Conservation (phyloP, 306 rosid species). For the Quercus berberidifolia region DNA sequence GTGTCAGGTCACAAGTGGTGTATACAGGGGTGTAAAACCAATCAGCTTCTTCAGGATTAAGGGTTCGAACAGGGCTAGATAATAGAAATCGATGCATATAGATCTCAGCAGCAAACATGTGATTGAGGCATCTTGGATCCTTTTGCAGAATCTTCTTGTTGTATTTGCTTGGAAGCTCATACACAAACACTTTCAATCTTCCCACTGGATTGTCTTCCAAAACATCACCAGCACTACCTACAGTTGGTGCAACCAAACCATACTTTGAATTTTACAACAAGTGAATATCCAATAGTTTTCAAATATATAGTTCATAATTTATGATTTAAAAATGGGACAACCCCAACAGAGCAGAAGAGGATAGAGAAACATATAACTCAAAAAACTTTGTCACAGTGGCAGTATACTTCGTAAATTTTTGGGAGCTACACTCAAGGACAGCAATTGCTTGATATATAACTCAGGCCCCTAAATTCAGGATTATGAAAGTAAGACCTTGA, state of each 20-base stretch:
- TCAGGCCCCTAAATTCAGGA: background rate
- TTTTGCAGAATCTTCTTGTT: constrained; percentile 95
- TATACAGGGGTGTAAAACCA: constrained; percentile 99
- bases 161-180: constrained; percentile 98
- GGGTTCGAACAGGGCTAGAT: constrained; percentile 92
- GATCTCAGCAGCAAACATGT: constrained; percentile 99
- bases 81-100: constrained; percentile 94
- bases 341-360: background rate
- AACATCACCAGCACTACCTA: constrained; percentile 99
- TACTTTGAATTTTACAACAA: background rate
- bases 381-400: no score
- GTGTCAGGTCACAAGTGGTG: constrained; percentile 95
- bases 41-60: constrained; percentile 97
- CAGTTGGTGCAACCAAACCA: constrained; percentile 29
- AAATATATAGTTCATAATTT: background rate
- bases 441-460: background rate
- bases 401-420: background rate
- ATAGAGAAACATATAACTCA: background rate
- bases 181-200: constrained; percentile 94
- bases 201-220: constrained; percentile 98
- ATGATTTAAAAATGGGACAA: background rate
- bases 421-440: background rate
- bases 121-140: constrained; percentile 91
- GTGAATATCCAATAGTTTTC: background rate
- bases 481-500: background rate